Evolutionary conservation across 2,329 filamentous ascomycete genomes (phyloP), one percentile per base, ranked within the genome.

Genomic region (Cercospora janseana): DNA sequence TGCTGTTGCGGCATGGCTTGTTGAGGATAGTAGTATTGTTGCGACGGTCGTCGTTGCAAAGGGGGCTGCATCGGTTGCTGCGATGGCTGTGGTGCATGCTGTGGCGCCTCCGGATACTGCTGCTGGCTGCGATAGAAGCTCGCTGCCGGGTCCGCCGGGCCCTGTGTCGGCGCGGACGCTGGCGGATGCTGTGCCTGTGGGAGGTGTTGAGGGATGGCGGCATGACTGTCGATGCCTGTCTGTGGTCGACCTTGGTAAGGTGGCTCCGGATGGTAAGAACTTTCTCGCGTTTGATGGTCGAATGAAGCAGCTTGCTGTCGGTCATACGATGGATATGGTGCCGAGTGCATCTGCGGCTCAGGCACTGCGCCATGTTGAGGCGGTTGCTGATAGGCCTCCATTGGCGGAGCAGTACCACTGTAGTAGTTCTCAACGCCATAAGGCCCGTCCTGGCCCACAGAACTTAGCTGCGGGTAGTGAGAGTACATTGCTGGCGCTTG

Each of bases 361-460:
- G 67, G 49, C 10, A 47, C 44, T 7, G 48, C 70, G 15, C 20
- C n/a, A 9, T 21, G 29, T 15, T 46, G 44, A 9, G 44, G 9
- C 6, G 24, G 12, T 12, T 38, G 9, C 4, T 38, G 34, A 56
- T 79, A 79, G 4, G 75, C 64, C 6, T 76, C 72, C 68, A 70
- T 63, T 57, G 69, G 67, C 42, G 69, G 74, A 32, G 79, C 73
- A 59, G 84, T 86, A 27, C 82, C 81, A 10, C 82, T 87, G 67
- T 96, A 96, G 67, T 87, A 96, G 69, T 77, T 92, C 66, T 96
- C 91, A 7, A 83, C 82, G 1, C 78, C 79, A 8, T 77, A 75
- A 13, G 55, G 60, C 18, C 63, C 66, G 54, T 72, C 53, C 9
- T 78, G 69, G 8, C 74, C 69, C 52, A 77, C 77, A 6, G 80